phyloP scores from a whole-genome alignment of 768 basidiomycete genomes.

The Tricholomella constricta region DNA sequence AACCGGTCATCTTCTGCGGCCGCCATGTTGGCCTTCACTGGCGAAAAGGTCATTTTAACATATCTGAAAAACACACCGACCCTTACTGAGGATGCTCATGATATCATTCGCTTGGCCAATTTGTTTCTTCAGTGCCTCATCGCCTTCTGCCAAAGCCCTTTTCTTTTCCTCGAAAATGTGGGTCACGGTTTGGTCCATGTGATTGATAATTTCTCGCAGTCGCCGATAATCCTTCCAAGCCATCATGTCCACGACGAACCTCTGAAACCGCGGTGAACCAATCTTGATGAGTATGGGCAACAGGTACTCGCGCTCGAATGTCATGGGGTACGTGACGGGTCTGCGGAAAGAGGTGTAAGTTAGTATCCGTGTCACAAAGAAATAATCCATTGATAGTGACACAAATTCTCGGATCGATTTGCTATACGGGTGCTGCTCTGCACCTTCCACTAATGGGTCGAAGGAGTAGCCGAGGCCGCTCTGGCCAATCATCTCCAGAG shows the following conservation, averaged over 20 bases:
- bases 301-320: slow-evolving; percentile 14
- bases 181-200: slow-evolving; percentile 28
- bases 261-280: slow-evolving; percentile 33
- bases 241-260: slow-evolving; percentile 29
- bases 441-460: slow-evolving; percentile 27
- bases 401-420: slow-evolving; percentile 24
- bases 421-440: slow-evolving; percentile 28
- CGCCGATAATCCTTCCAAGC: slow-evolving; percentile 25
- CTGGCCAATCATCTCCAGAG: slow-evolving; percentile 32
- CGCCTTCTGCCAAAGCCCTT: slow-evolving; percentile 27
- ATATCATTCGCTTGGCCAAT: slow-evolving; percentile 32
- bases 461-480: slow-evolving; percentile 33
- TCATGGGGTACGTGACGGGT: not conserved
- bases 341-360: not conserved
- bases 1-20: slow-evolving; percentile 29
- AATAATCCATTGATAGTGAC: slow-evolving; percentile 17
- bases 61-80: not conserved
- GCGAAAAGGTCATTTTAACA: not conserved
- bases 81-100: slow-evolving; percentile 27
- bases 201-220: slow-evolving; percentile 29
- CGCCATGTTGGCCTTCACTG: slow-evolving; percentile 33
- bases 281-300: slow-evolving; percentile 30
- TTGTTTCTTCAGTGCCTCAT: slow-evolving; percentile 29
- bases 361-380: not conserved
- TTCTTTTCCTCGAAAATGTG: slow-evolving; percentile 35